Base-by-base conservation (phyloP, 2,329 filamentous ascomycete genomes). In the Neonectria punicea region DNA sequence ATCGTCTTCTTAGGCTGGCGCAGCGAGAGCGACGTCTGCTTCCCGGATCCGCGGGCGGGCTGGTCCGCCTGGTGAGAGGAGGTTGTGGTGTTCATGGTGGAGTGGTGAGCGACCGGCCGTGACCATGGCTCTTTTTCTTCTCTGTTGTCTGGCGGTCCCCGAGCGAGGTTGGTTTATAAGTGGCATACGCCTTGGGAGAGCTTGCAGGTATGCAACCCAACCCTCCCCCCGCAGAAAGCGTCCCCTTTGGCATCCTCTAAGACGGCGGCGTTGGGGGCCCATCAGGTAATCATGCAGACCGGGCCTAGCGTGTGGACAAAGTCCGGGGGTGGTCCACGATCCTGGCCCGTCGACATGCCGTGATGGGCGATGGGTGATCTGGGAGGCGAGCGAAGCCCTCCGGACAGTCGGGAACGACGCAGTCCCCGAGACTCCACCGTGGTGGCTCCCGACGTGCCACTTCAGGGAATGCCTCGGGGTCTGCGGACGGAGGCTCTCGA, bases 351-450 rank as follows among this genome's bases (percentile, higher is more conserved):
- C 4, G 13, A 22, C 28, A 16, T 63, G 49, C 16, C n/a, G 20
- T 9, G 58, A 43, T 61, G 58, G 32, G 32, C 32, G 11, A 43
- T 43, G 39, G 16, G 2, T 41, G 39, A 43, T 20, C n/a, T 18
- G 16, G 10, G 39, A 43, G 39, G 39, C n/a, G 9, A 30, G 9
- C 8, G 30, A 20, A n/a, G 8, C 9, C n/a, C 6, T 25, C 66
- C 71, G 70, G 71, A 41, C 51, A 57, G 65, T 72, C 71, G 71
- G 71, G 56, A 50, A 61, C n/a, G 16, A 70, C 25, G 51, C 54
- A 49, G 20, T 32, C 47, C 49, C 71, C 71, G 71, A 73, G 58
- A 16, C 61, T 47, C 68, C 63, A 68, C 62, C 36, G 34, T 36
- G 25, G 25, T 54, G 34, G 34, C 44, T 30, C 22, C 28, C 28